phyloP scores from a whole-genome alignment of 202 grass and related monocot species.

The Bolboschoenoplectus hybrid region DNA sequence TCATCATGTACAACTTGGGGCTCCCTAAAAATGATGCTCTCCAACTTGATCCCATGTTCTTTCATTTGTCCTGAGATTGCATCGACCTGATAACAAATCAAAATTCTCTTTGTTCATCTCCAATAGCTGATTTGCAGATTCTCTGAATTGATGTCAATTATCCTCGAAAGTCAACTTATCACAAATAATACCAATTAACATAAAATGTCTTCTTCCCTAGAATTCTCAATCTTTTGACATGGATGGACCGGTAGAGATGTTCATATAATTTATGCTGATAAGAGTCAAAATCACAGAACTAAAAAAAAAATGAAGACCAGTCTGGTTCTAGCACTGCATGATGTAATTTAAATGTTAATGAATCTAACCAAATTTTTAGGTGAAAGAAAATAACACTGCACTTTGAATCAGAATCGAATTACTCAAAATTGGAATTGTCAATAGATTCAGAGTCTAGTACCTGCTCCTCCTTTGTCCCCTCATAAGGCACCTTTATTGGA shows the following conservation, averaged over 20 bases:
- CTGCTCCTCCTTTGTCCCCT: slow-evolving; percentile 89
- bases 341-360: not conserved
- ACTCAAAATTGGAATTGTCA: not conserved
- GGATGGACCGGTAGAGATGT: not conserved
- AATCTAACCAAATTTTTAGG: not conserved
- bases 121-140: not conserved
- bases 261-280: slow-evolving; percentile 1
- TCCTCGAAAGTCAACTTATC: not conserved
- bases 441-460: not conserved
- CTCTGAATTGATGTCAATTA: not conserved
- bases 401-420: not conserved
- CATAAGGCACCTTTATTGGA: slow-evolving; percentile 72
- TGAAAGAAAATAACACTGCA: not conserved
- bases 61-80: slow-evolving; percentile 82
- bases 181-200: not conserved
- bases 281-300: not conserved
- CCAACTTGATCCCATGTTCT: slow-evolving; percentile 69
- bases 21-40: slow-evolving; percentile 64
- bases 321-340: not conserved
- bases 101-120: not conserved
- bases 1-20: slow-evolving; percentile 24
- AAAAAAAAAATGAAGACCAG: not conserved
- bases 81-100: slow-evolving; percentile 43
- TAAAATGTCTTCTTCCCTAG: not conserved
- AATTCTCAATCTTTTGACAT: not conserved